phyloP scores from a whole-genome alignment of 1,284 basidiomycete genomes.

The Vanrija sp. region DNA sequence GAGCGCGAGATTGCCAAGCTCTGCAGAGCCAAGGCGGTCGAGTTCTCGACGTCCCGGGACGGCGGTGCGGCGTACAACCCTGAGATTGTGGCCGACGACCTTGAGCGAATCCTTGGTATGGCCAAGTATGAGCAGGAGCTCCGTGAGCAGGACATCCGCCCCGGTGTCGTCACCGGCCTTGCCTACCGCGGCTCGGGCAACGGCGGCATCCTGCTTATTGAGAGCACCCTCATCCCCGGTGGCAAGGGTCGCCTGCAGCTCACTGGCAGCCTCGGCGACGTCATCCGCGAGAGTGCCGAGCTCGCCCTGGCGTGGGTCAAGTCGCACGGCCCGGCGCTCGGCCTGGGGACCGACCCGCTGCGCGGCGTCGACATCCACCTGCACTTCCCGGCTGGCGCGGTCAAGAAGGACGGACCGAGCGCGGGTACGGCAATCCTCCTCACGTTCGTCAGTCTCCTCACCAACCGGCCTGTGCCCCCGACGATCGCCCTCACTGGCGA shows the following conservation, averaged over 20 bases:
- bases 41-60: conserved; percentile 59
- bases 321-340: conserved; percentile 74
- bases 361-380: conserved; percentile 68
- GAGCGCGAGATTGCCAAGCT: conserved; percentile 83
- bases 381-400: conserved; percentile 89
- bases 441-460: conserved; percentile 83
- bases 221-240: conserved; percentile 34
- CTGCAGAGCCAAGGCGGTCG: conserved; percentile 79
- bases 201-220: conserved; percentile 68
- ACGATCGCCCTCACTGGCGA: conserved; percentile 93
- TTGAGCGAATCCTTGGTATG: conserved; percentile 81
- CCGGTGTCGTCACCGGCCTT: conserved; percentile 43
- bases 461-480: conserved; percentile 67
- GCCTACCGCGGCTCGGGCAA: conserved; percentile 63
- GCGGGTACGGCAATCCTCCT: conserved; percentile 87
- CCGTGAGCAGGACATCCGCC: conserved; percentile 24
- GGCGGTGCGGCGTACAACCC: conserved; percentile 56
- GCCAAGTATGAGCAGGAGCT: conserved; percentile 74
- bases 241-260: conserved; percentile 35
- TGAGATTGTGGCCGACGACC: conserved; percentile 63
- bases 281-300: conserved; percentile 92
- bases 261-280: conserved; percentile 95
- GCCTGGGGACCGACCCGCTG: conserved; percentile 42
- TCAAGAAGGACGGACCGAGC: conserved; percentile 94
- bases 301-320: conserved; percentile 92